These are phyloP conservation scores for Oryza punctata DNA, from an alignment of 176 grass and related monocot genomes.

Conservation along the genomic window DNA sequence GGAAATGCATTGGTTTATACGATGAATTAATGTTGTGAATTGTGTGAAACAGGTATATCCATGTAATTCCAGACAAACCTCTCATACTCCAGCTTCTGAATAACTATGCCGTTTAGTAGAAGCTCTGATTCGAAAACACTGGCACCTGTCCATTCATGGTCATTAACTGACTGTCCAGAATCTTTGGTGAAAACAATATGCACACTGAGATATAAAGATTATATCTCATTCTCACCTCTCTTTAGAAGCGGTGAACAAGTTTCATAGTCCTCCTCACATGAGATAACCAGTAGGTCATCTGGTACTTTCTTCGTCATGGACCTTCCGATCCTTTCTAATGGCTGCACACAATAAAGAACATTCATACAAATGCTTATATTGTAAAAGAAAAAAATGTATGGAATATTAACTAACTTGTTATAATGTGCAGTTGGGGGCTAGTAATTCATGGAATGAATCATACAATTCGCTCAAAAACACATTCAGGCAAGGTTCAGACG, in stretches of 20 bases:
- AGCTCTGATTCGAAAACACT: constrained; percentile 61
- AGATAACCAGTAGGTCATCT: constrained; percentile 76
- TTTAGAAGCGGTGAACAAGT: constrained; percentile 60
- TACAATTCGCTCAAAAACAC: constrained; percentile 3
- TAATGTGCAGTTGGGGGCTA: not conserved
- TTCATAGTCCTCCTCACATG: constrained; percentile 82
- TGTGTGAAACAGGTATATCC: not conserved
- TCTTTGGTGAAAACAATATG: not conserved
- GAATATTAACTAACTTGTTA: not conserved
- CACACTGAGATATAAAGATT: not conserved
- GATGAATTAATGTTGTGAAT: not conserved
- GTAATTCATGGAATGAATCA: constrained; percentile 23
- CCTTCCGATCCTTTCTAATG: constrained; percentile 78
- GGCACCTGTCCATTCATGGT: constrained; percentile 47
- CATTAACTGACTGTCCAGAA: constrained; percentile 15
- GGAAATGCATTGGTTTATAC: not conserved
- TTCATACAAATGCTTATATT: not conserved
- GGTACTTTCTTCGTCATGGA: constrained; percentile 62
- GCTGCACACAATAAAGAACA: constrained; percentile 40
- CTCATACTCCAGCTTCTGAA: constrained; percentile 76
- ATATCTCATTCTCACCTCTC: constrained; percentile 53
- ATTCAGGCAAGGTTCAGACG: not conserved
- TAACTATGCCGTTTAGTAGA: constrained; percentile 76
- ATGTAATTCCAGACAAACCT: constrained; percentile 47
- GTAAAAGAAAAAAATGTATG: constrained; percentile 3